These are phyloP conservation scores for Imleria badia DNA, from an alignment of 768 basidiomycete species.

Conservation along the genomic window DNA sequence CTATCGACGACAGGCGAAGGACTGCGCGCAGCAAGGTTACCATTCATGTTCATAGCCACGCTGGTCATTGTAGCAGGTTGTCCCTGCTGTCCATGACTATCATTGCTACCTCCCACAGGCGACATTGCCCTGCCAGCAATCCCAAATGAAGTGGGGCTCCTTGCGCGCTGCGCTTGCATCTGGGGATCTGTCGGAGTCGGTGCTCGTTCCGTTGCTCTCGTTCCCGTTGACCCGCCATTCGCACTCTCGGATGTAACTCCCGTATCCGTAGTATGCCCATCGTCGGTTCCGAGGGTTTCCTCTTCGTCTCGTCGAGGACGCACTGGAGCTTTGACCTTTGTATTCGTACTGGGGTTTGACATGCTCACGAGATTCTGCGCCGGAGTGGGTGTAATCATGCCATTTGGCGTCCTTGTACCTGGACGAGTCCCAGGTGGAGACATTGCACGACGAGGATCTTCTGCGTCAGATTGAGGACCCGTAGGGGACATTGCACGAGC, in stretches of 20 bases:
- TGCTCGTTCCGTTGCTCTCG: slow-evolving; percentile 43
- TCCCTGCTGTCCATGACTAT: slow-evolving; percentile 22
- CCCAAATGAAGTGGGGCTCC: slow-evolving; percentile 53
- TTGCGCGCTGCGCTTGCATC: slow-evolving; percentile 39
- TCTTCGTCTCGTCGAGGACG: slow-evolving; percentile 49
- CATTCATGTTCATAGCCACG: slow-evolving; percentile 53
- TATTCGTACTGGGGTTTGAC: slow-evolving; percentile 27
- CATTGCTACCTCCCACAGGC: slow-evolving; percentile 41
- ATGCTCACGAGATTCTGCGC: slow-evolving; percentile 10
- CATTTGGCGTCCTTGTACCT: slow-evolving; percentile 36
- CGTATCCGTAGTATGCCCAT: slow-evolving; percentile 50
- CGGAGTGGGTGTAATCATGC: slow-evolving; percentile 10
- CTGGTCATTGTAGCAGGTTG: slow-evolving; percentile 51
- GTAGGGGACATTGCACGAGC: slow-evolving; percentile 66
- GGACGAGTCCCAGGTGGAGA: slow-evolving; percentile 58
- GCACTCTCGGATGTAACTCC: slow-evolving; percentile 42
- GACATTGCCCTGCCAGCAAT: slow-evolving; percentile 57
- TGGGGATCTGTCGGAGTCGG: slow-evolving; percentile 53
- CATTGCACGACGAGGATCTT: slow-evolving; percentile 63
- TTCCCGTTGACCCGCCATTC: slow-evolving; percentile 26
- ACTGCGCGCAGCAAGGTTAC: slow-evolving; percentile 47
- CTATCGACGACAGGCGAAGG: slow-evolving; percentile 59
- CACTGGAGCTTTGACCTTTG: slow-evolving; percentile 51
- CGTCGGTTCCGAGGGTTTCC: slow-evolving; percentile 43
- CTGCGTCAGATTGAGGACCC: slow-evolving; percentile 45